Evolutionary conservation across 2,329 filamentous ascomycete genomes (phyloP), one percentile per base, ranked within the genome.

Genomic region (Emericellopsis cladophorae): DNA sequence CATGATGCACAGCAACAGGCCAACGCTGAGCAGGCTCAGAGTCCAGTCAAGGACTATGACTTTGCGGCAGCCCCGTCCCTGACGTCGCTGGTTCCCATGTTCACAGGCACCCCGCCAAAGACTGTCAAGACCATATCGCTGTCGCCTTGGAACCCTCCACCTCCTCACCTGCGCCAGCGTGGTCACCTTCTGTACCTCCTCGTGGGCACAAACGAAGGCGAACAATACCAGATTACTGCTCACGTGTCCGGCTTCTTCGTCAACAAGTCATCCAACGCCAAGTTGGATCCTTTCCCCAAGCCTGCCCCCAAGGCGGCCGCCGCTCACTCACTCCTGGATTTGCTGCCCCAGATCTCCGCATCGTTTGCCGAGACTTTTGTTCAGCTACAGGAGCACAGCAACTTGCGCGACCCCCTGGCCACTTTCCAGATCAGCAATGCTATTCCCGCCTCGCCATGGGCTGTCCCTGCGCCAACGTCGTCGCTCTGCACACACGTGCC

Each of bases 361-460:
- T 89, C 86, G 0, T 98, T 98, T 61, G 66, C 76, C 42, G 66
- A 75, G 12, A 72, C 82, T 2, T 95, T 95, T 60, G 68, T 77
- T 48, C 72, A 80, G 45, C 70, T 96, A 36, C 84, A 95, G 54
- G 84, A 93, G 54, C 81, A 79, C 61, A 94, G 92, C 62, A 84
- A 82, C 59, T 72, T 79, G 54, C 84, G 83, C 54, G 92, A 98
- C 52, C 85, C 92, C 26, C 68, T 98, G 44, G 83, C 89, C 26
- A 92, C 86, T 37, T 96, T 95, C 67, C 89, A 94, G 58, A 88
- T 96, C 57, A 92, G 90, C 40, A 96, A 96, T 60, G 82, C 90
- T 23, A 86, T 94, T 41, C 92, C 92, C 2, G 79, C 89, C 24
- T 88, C 84, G 48, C 92, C 92, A 18, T 98, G 92, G 92, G 68